Percentiles rank a stretch among this genome's conserved stretches.
Conservation (phyloP, 1,284 basidiomycete species). For the Ceratobasidium sp. region DNA sequence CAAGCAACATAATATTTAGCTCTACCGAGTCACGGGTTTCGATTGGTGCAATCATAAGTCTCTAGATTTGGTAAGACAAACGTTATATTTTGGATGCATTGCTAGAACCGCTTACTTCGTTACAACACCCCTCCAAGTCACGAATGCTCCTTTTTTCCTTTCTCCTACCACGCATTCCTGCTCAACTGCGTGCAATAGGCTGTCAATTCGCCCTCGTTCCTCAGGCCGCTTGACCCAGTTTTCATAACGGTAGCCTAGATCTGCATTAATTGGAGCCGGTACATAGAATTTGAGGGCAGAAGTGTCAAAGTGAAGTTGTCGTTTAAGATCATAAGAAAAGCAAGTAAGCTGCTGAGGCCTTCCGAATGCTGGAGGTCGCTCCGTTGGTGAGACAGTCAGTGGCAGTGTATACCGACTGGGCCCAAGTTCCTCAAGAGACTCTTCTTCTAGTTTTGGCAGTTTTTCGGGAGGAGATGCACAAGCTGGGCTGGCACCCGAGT, state of each 20-base stretch:
- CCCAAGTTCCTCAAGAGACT: too few relatives aligned
- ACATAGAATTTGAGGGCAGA: constrained; percentile 72
- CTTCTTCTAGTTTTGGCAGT: neutral
- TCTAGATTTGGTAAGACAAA: constrained; percentile 48
- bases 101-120: constrained; percentile 71
- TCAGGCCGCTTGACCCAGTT: constrained; percentile 73
- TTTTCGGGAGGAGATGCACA: neutral
- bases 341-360: constrained; percentile 67
- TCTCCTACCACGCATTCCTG: constrained; percentile 53
- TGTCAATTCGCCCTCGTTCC: constrained; percentile 67
- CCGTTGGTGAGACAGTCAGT: neutral
- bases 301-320: constrained; percentile 53
- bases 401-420: neutral
- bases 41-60: constrained; percentile 79
- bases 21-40: constrained; percentile 84
- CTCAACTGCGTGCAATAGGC: constrained; percentile 64
- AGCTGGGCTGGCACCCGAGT: neutral
- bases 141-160: constrained; percentile 55
- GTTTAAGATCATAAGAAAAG: constrained; percentile 63
- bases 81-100: constrained; percentile 15
- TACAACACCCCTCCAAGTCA: constrained; percentile 90
- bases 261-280: constrained; percentile 66
- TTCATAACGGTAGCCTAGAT: constrained; percentile 58
- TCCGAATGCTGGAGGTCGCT: constrained; percentile 59
- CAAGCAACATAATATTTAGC: constrained; percentile 82